Conservation (phyloP, 192 early-diverging fungal species). For the Linderina pennispora region DNA sequence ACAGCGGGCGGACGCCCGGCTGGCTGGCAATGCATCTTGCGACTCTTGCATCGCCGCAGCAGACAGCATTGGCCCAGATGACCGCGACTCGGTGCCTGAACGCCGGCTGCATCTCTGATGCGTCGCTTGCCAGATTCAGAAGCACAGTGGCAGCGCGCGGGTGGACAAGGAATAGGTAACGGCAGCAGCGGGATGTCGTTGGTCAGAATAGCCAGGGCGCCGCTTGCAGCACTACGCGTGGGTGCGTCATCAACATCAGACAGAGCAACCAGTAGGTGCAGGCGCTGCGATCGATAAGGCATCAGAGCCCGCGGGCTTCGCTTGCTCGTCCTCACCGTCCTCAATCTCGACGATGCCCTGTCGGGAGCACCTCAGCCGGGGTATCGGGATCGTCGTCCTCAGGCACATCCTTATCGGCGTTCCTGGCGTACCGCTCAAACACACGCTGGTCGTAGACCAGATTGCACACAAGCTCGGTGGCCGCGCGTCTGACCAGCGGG, state of each 20-base stretch:
- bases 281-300: constrained; percentile 45
- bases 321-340: constrained; percentile 4
- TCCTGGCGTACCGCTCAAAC: constrained; percentile 64
- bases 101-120: background rate
- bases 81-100: constrained; percentile 35
- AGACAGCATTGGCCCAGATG: constrained; percentile 30
- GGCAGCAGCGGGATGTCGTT: constrained; percentile 31
- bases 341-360: constrained; percentile 29
- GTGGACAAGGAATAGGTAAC: constrained; percentile 29
- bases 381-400: background rate
- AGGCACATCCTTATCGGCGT: constrained; percentile 16
- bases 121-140: constrained; percentile 4
- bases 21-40: background rate
- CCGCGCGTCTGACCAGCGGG: constrained; percentile 72
- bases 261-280: constrained; percentile 79
- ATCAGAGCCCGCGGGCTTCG: too few species aligned
- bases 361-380: constrained; percentile 3
- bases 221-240: constrained; percentile 78
- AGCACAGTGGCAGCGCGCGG: constrained; percentile 25
- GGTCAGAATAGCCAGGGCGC: constrained; percentile 79
- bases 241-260: constrained; percentile 81
- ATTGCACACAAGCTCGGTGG: constrained; percentile 90
- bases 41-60: constrained; percentile 20
- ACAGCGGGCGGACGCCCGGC: background rate
- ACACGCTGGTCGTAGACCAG: constrained; percentile 81